Conservation (phyloP, 768 basidiomycete genomes). For the button mushroom (Agaricus bisporus) region DNA sequence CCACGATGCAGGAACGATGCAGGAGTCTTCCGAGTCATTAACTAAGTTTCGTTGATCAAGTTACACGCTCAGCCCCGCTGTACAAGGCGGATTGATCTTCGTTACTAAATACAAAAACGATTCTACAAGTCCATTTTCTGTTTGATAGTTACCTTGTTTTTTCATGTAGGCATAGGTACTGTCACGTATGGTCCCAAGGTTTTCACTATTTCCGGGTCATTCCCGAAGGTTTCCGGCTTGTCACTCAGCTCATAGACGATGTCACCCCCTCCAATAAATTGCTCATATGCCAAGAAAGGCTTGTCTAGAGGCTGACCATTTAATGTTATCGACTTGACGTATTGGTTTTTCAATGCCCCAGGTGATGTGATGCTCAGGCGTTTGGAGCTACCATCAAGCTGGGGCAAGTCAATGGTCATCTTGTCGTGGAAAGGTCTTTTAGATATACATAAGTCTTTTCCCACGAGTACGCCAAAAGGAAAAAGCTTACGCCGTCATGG, state of each 20-base stretch:
- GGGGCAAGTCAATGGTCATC: slow-evolving; percentile 52
- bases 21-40: too few species aligned
- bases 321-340: slow-evolving; percentile 52
- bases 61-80: too few species aligned
- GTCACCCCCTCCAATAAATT: slow-evolving; percentile 49
- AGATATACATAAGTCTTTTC: background rate
- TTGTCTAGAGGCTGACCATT: slow-evolving; percentile 38
- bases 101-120: too few species aligned
- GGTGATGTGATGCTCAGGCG: slow-evolving; percentile 45
- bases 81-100: too few species aligned
- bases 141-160: too few species aligned
- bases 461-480: background rate
- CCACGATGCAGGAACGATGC: too few species aligned
- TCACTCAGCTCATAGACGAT: slow-evolving; percentile 64
- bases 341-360: slow-evolving; percentile 54
- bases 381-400: slow-evolving; percentile 14
- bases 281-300: slow-evolving; percentile 55
- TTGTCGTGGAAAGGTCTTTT: slow-evolving; percentile 44
- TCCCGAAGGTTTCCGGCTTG: slow-evolving; percentile 27
- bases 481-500: slow-evolving; percentile 60
- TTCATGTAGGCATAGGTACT: too few species aligned
- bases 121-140: too few species aligned
- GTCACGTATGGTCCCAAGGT: background rate
- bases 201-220: slow-evolving; percentile 19
- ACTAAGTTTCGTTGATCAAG: too few species aligned